Evolutionary conservation across 78 protist genomes (phyloP), one percentile per base, ranked within the genome.

Genomic region (Dictyostelium capitatum): DNA sequence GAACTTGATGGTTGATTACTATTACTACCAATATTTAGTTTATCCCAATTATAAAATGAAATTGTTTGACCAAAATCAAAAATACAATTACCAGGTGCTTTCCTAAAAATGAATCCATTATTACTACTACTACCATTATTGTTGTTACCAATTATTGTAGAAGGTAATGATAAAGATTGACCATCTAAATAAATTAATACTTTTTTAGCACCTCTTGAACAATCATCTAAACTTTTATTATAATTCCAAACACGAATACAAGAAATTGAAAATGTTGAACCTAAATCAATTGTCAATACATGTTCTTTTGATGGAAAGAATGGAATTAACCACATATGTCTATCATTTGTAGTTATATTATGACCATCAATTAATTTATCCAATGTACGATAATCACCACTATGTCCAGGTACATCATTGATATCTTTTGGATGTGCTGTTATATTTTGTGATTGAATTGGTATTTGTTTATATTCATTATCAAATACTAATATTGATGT

Each of bases 211-310:
- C 97, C 96, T 62, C 97, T 83, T 17, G 83, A 30, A 20, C 56
- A 14, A 56, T 89, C 95, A n/a, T 90, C 97, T 3, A 11, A 41
- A 54, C 80, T 43, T 92, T 96, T 96, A 91, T 97, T 97, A 96
- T 95, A 97, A 90, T 95, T 95, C 96, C 96, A 97, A n/a, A 97
- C 51, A 19, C 97, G 79, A 15, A 97, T 53, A 50, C 89, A 82
- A 46, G 90, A 89, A 25, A 92, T 37, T 2, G 73, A 20, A 6
- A 30, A 1, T 6, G 14, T 15, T 2, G 1, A 15, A 19, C 83
- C 79, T 12, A 95, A 54, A 28, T 80, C 87, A 25, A 92, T 87
- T 17, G 78, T 57, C 11, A 94, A 65, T 19, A 70, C 32, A 74
- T 80, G 77, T 28, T 89, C 89, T 41, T 57, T 46, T 3, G 78